Evolutionary conservation across 106 monocot species (phyloP), one percentile per base, ranked within the genome.

Genomic region (Acorus gramineus): DNA sequence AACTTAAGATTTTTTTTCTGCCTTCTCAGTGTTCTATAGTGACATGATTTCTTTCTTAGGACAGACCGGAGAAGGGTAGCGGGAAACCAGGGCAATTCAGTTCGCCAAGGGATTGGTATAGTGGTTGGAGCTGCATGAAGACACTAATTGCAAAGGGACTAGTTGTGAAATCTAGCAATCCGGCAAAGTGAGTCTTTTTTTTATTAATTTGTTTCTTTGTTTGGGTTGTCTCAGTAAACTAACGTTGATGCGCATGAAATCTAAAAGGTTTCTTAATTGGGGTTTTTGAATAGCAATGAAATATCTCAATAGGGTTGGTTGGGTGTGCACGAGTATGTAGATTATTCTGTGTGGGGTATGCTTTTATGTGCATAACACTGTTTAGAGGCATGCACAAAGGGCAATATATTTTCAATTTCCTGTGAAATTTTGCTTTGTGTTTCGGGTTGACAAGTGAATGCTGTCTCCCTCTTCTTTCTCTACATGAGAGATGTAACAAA

Each of bases 71-170:
- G 57, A 89, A 82, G 66, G 73, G 60, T 14, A 79, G 80, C 55
- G 92, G 79, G n/a, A 80, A 80, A 82, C 86, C 79, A 47, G 80
- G 90, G 46, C 79, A 84, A 62, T 70, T 81, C 71, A 82, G 72
- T 68, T 90, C 90, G 53, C 44, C 61, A 8, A 84, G 76, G 71
- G 86, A 95, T 53, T 90, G 94, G 94, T 90, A 95, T 61, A 85
- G 69, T 63, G 90, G 94, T 50, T 95, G 94, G 94, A 90, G 69
- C 63, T 90, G 86, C 84, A 95, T 95, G 94, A 95, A 84, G 76
- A 84, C 79, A 49, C 76, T 95, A 60, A 63, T 87, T 57, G 57
- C 74, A 28, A 90, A 90, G 75, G 94, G 94, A 61, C 65, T 95
- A 49, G 90, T 95, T 65, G 94, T 74, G 14, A 95, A 87, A 71